A percentile compares a stretch with the other conserved stretches of the same genome.
Evolutionary conservation across 345 rosid genomes (phyloP).

Genomic region (Ricinus communis): DNA sequence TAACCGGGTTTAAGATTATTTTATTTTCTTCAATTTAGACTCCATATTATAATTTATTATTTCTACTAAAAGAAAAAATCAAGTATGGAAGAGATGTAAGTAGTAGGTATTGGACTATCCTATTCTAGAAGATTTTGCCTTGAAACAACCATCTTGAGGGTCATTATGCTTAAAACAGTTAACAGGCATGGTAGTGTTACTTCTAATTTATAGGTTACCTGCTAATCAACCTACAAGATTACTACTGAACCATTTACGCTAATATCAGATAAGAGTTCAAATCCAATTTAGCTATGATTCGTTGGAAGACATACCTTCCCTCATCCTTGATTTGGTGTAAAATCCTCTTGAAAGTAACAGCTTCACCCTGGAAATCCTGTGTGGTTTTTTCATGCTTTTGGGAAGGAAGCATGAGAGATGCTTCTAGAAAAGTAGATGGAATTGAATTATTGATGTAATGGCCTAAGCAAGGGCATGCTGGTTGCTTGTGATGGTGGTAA

Average conservation of each 20-base stretch:
- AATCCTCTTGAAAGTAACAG: background rate
- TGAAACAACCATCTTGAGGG: background rate
- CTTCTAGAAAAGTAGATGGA: background rate
- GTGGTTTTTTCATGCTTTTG: slow-evolving; percentile 3
- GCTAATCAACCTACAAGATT: background rate
- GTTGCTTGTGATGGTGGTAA: background rate
- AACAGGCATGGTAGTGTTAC: background rate
- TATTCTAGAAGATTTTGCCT: background rate
- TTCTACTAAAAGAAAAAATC: background rate
- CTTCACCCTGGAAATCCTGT: background rate
- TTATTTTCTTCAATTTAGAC: background rate
- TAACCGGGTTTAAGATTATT: background rate
- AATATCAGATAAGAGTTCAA: background rate
- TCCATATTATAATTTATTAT: background rate
- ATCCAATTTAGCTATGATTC: background rate
- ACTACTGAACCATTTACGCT: background rate
- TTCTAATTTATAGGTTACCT: background rate
- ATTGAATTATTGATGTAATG: background rate
- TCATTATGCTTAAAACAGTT: background rate
- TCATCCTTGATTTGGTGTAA: background rate
- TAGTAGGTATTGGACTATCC: background rate
- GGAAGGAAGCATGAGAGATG: background rate
- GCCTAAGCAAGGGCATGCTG: background rate
- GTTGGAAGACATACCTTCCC: background rate
- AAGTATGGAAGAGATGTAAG: background rate